Conservation (phyloP, 2,329 filamentous ascomycete genomes). For the Diplodia mutila region DNA sequence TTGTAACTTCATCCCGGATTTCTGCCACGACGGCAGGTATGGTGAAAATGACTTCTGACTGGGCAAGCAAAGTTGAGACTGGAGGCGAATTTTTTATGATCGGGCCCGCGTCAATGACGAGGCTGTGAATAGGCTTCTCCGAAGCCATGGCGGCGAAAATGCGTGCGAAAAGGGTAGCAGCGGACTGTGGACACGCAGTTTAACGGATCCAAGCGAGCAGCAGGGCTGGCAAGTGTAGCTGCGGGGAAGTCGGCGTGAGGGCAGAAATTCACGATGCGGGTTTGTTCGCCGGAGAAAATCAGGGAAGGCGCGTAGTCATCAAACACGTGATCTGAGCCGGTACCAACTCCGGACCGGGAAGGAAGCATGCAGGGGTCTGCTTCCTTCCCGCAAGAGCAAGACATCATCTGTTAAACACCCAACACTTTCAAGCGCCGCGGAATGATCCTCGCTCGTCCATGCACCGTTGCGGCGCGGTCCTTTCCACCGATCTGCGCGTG, state of each 20-base stretch:
- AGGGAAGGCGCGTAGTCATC: not conserved
- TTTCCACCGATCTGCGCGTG: not conserved
- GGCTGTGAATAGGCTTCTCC: constrained; percentile 74
- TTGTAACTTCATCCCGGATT: constrained; percentile 81
- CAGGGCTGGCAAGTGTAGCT: not conserved
- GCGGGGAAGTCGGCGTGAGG: not conserved
- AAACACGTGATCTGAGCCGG: not conserved
- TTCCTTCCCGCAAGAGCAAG: too few relatives aligned
- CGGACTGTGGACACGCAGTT: not conserved
- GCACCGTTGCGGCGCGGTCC: not conserved
- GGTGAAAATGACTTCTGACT: constrained; percentile 69
- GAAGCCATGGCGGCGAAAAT: constrained; percentile 32
- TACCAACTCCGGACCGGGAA: constrained; percentile 8
- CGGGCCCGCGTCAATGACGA: constrained; percentile 88
- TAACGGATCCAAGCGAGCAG: not conserved
- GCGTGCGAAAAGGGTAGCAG: not conserved
- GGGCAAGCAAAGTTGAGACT: constrained; percentile 77
- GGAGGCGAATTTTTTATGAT: constrained; percentile 92
- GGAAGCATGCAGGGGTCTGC: not conserved
- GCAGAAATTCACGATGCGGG: constrained; percentile 9
- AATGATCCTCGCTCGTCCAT: not conserved
- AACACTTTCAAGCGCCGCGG: not conserved
- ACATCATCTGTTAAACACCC: not conserved
- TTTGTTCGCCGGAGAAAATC: constrained; percentile 8
- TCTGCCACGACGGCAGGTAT: constrained; percentile 85